Conservation (phyloP, 345 rosid species). For the Ceriops zippeliana region DNA sequence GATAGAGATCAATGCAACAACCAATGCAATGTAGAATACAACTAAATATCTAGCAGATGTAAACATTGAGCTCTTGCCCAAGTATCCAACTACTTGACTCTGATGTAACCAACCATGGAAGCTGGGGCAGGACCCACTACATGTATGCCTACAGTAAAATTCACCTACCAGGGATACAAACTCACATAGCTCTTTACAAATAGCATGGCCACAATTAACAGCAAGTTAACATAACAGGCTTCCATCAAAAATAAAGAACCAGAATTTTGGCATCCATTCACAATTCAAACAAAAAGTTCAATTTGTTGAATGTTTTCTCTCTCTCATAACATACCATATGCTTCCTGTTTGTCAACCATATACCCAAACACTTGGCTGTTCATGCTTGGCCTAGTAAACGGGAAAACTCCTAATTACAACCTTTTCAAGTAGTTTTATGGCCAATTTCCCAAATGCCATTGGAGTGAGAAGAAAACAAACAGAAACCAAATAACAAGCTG, state of each 20-base stretch:
- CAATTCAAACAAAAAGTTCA: neutral
- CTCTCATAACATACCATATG: neutral
- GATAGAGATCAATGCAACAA: neutral
- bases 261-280: neutral
- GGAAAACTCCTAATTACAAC: neutral
- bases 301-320: neutral
- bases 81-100: neutral
- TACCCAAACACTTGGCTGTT: no score
- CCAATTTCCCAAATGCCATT: neutral
- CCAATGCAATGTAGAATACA: neutral
- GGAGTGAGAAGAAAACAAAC: neutral
- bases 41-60: neutral
- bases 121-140: no score
- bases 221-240: neutral
- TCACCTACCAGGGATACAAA: neutral
- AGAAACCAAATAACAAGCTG: neutral
- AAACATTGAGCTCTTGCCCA: neutral
- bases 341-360: neutral
- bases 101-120: neutral
- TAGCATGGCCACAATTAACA: neutral
- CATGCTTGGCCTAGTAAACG: neutral
- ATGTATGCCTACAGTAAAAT: no score
- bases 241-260: neutral
- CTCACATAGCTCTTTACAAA: neutral
- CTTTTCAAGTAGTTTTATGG: no score